These are phyloP conservation scores for Trichoderma sp. DNA, from an alignment of 2,329 filamentous ascomycete genomes.

Conservation along the genomic window DNA sequence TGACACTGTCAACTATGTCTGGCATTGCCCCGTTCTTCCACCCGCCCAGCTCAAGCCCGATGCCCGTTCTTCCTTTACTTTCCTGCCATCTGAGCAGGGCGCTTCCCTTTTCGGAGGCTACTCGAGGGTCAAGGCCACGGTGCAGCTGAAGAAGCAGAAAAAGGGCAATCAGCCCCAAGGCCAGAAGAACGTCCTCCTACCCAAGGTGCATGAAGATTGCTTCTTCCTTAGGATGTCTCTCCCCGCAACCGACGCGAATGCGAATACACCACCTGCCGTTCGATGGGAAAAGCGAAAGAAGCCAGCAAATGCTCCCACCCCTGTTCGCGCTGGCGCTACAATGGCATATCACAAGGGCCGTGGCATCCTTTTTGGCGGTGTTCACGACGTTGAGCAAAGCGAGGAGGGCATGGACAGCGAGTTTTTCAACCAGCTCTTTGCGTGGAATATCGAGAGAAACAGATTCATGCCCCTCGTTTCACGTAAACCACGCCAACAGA, in stretches of 20 bases:
- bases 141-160: constrained; percentile 59
- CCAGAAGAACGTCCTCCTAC: constrained; percentile 73
- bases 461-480: constrained; percentile 84
- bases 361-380: constrained; percentile 89
- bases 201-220: constrained; percentile 89
- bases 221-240: constrained; percentile 84
- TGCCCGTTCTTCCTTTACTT: constrained; percentile 83
- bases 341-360: constrained; percentile 94
- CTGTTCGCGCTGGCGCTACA: constrained; percentile 80
- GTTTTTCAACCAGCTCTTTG: constrained; percentile 89
- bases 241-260: constrained; percentile 63
- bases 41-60: constrained; percentile 84
- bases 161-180: constrained; percentile 59
- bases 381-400: constrained; percentile 86
- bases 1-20: constrained; percentile 81
- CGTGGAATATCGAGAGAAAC: constrained; percentile 95
- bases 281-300: constrained; percentile 93
- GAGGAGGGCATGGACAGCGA: constrained; percentile 96
- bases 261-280: constrained; percentile 66
- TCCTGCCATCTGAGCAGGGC: constrained; percentile 85
- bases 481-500: constrained; percentile 68
- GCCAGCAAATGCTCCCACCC: constrained; percentile 83
- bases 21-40: constrained; percentile 74
- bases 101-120: constrained; percentile 93
- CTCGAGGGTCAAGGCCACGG: constrained; percentile 77